Evolutionary conservation across 2,329 filamentous ascomycete species (phyloP).

Genomic region (Trichoderma aggressivum): DNA sequence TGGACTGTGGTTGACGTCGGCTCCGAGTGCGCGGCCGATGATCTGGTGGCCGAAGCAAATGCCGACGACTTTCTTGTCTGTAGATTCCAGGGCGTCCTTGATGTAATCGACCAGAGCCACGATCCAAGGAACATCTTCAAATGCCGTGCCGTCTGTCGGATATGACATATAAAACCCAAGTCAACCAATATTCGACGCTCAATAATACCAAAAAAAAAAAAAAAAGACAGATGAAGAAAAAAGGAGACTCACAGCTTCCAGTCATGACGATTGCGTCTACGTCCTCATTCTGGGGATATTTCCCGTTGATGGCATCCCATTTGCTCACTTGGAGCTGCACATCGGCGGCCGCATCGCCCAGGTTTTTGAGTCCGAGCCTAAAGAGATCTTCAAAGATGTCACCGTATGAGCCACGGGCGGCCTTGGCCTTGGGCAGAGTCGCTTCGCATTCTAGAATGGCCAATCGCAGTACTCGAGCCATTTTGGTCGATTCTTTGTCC

Average conservation of each 20-base stretch:
- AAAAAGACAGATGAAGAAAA: not conserved
- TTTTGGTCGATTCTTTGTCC: not conserved
- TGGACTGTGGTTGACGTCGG: slow-evolving; percentile 35
- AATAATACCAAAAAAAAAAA: not conserved
- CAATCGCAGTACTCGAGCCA: not conserved
- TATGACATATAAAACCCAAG: not conserved
- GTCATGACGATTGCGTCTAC: not conserved
- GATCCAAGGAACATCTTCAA: not conserved
- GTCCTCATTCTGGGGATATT: not conserved
- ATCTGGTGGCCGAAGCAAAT: slow-evolving; percentile 49
- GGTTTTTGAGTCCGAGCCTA: not conserved
- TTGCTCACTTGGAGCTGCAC: not conserved
- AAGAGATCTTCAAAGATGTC: not conserved
- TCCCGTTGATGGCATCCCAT: not conserved
- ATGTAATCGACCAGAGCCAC: slow-evolving; percentile 34
- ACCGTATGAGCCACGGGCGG: not conserved
- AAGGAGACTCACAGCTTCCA: not conserved
- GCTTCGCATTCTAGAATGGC: not conserved
- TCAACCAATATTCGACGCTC: not conserved
- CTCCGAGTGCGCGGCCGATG: slow-evolving; percentile 39
- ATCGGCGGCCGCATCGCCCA: not conserved
- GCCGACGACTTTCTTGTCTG: slow-evolving; percentile 36
- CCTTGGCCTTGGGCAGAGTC: not conserved
- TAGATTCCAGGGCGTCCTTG: slow-evolving; percentile 25
- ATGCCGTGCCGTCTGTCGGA: not conserved